phyloP scores from a whole-genome alignment of 495 filamentous ascomycete genomes.

The Lichenothelia convexa region DNA sequence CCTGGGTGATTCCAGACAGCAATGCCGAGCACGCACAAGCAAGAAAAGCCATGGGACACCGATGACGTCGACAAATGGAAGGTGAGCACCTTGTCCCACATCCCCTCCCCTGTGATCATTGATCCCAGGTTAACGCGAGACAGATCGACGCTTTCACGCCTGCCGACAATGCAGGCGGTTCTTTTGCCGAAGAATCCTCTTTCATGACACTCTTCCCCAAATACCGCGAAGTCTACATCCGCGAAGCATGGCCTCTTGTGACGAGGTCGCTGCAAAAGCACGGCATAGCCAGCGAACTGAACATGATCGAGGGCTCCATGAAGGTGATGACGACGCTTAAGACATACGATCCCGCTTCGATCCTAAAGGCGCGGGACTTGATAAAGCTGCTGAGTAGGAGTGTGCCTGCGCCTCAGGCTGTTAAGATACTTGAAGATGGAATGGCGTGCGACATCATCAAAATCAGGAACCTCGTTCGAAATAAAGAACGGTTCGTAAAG shows the following conservation, averaged over 20 bases:
- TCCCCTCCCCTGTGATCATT: not conserved
- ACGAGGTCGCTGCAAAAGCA: conserved; percentile 66
- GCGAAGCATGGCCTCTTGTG: conserved; percentile 72
- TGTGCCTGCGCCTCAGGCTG: conserved; percentile 79
- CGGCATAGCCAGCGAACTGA: conserved; percentile 71
- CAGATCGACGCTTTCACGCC: conserved; percentile 69
- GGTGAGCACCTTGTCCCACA: conserved; percentile 31
- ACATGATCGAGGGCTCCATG: conserved; percentile 93
- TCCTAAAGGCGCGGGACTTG: conserved; percentile 84
- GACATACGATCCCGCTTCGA: conserved; percentile 85
- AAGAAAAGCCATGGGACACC: conserved; percentile 94
- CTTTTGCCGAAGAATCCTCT: conserved; percentile 81
- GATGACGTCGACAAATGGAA: conserved; percentile 98
- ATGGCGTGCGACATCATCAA: conserved; percentile 88
- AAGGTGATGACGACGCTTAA: conserved; percentile 87
- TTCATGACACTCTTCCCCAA: conserved; percentile 91
- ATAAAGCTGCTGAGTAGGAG: conserved; percentile 84
- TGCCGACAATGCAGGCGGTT: conserved; percentile 67
- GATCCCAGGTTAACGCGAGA: conserved; percentile 18
- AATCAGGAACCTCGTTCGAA: conserved; percentile 71
- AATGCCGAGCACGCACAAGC: conserved; percentile 94
- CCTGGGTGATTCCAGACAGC: no score
- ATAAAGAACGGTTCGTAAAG: conserved; percentile 96
- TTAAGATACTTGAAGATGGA: conserved; percentile 87
- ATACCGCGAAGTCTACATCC: conserved; percentile 88